Evolutionary conservation across 2,329 filamentous ascomycete genomes (phyloP).

Genomic region (Cladosporium austrohemisphaericum): DNA sequence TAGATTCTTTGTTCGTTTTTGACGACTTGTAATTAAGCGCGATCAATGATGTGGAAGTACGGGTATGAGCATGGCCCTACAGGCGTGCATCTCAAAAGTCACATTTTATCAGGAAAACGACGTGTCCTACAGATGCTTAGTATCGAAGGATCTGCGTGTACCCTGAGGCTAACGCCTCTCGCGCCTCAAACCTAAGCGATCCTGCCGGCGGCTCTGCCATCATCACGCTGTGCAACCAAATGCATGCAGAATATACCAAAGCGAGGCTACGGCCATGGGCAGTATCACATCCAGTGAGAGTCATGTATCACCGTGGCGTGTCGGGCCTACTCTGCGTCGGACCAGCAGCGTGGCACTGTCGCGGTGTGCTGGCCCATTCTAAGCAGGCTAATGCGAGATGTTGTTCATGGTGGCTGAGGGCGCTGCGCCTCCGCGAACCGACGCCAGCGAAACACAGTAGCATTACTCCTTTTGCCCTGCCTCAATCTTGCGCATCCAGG

Average conservation of each 20-base stretch:
- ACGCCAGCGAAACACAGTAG: too few relatives aligned
- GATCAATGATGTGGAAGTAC: too few relatives aligned
- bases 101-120: too few relatives aligned
- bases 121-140: too few relatives aligned
- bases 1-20: conserved; percentile 13
- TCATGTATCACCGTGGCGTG: neutral
- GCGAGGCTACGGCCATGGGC: neutral
- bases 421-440: neutral
- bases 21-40: neutral
- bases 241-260: neutral
- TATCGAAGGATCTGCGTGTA: too few relatives aligned
- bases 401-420: conserved; percentile 1
- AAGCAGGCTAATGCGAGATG: neutral
- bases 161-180: too few relatives aligned
- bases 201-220: neutral
- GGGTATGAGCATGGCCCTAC: too few relatives aligned
- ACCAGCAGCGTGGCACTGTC: neutral
- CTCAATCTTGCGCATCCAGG: too few relatives aligned
- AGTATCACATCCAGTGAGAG: neutral
- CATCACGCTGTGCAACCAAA: neutral
- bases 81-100: too few relatives aligned
- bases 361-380: neutral
- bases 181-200: too few relatives aligned
- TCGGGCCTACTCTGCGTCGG: neutral
- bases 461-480: too few relatives aligned